Base-by-base conservation (phyloP, 2,329 filamentous ascomycete genomes). In the Mycosphaerella sp. region DNA sequence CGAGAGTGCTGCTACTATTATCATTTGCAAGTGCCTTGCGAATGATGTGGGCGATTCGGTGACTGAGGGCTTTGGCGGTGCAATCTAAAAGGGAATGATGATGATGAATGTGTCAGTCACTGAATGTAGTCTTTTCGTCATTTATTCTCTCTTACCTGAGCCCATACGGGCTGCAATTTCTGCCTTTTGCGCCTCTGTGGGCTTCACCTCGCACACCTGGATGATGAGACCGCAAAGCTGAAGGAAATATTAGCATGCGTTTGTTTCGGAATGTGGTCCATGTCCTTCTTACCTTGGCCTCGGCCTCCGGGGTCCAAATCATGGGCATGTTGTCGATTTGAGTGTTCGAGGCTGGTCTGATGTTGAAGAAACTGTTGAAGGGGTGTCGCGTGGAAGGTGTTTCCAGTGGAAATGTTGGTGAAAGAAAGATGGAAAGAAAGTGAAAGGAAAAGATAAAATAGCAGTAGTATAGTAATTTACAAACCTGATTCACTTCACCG, bases 11-110 rank as follows among this genome's bases (percentile, higher is more conserved):
- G 21, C 21, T 21, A 21, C 21, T 2, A 21, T 12, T 4, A 21
- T 12, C 42, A 36, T 10, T 21, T 9, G n/a, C 21, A 10, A 23
- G 26, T 0, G 21, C 46, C 48, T 54, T 63, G 50, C 59, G 59
- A 54, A 68, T 55, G 26, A 68, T 55, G 26, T 64, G 60, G 3
- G 60, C 23, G 39, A 69, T 46, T 42, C 64, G 66, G 56, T 69
- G 66, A 12, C 49, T 61, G 55, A 69, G 57, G 44, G 67, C 66
- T 53, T 68, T 69, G 9, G 66, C 44, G 8, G 65, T 69, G 56
- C 64, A 67, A 12, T 63, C 67, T 21, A 21, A 21, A 21, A 21
- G 21, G 21, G 21, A 4, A 21, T 21, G 21, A 4, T 21, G 3
- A 21, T 68, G 40, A 46, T 17, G 4, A n/a, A 8, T 6, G 14